These are phyloP conservation scores for Ajuga reptans DNA, from an alignment of 305 asterid species.

Conservation along the genomic window DNA sequence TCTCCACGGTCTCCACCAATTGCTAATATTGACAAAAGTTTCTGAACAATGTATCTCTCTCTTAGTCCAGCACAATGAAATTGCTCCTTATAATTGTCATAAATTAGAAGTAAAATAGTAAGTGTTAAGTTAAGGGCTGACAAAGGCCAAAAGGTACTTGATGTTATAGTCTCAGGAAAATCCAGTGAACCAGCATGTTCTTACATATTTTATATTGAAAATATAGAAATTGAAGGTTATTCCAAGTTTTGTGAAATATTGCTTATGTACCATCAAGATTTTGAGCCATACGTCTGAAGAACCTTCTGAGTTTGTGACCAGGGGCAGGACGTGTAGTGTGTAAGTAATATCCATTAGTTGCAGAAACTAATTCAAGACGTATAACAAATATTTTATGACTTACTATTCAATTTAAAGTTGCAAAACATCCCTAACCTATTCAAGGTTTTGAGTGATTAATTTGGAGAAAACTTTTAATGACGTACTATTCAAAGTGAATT, in stretches of 20 bases:
- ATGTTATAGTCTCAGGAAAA: constrained; percentile 12
- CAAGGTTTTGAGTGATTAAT: neutral
- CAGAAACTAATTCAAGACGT: neutral
- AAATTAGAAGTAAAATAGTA: neutral
- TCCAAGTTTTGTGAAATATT: neutral
- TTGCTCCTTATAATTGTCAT: neutral
- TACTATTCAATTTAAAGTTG: neutral
- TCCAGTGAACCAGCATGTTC: neutral
- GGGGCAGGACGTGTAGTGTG: neutral
- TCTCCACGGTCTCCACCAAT: neutral
- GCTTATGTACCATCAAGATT: neutral
- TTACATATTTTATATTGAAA: neutral
- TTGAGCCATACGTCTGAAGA: neutral
- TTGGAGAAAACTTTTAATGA: neutral
- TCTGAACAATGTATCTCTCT: neutral
- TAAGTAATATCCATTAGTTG: neutral
- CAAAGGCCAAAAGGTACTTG: neutral
- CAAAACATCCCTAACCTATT: neutral
- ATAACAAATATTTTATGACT: neutral
- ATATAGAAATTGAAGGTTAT: neutral
- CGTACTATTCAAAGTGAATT: neutral
- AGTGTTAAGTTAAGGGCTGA: neutral
- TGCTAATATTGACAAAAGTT: neutral
- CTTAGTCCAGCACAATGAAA: constrained; percentile 5
- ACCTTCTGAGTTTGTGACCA: neutral